Evolutionary conservation across 2,329 filamentous ascomycete species (phyloP).

Genomic region (Hypomyces rosellus): DNA sequence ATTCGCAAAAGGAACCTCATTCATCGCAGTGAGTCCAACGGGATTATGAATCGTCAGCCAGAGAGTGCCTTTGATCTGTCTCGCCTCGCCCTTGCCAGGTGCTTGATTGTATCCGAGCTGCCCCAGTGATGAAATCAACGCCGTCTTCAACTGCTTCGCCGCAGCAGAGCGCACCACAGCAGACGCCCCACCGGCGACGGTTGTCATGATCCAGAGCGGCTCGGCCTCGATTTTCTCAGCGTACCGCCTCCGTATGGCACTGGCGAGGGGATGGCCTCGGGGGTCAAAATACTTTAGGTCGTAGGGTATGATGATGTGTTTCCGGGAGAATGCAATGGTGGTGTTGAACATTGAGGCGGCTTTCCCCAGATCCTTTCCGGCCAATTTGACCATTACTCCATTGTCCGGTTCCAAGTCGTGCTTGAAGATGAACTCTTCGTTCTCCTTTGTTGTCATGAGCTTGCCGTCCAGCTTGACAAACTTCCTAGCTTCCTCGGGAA

Average conservation of each 20-base stretch:
- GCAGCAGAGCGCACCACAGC: constrained; percentile 22
- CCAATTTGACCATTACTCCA: constrained; percentile 13
- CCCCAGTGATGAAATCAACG: constrained; percentile 23
- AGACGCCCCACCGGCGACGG: constrained; percentile 8
- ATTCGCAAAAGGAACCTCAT: background rate
- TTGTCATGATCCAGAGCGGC: constrained; percentile 28
- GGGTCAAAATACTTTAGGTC: constrained; percentile 28
- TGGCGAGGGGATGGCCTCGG: constrained; percentile 26
- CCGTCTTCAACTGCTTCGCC: constrained; percentile 20
- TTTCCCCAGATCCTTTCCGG: constrained; percentile 8
- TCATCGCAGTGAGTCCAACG: background rate
- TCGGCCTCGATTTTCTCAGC: constrained; percentile 19
- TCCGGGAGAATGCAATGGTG: constrained; percentile 20
- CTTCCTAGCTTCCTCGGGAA: constrained; percentile 16
- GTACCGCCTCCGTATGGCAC: constrained; percentile 21
- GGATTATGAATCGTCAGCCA: constrained; percentile 19
- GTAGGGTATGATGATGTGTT: constrained; percentile 27
- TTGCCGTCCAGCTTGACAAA: constrained; percentile 19
- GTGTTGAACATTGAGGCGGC: constrained; percentile 17
- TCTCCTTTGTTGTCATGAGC: constrained; percentile 25
- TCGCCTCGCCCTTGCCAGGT: constrained; percentile 8
- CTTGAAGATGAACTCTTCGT: constrained; percentile 21
- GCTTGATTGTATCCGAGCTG: constrained; percentile 18
- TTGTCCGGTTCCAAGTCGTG: constrained; percentile 20
- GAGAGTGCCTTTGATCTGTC: constrained; percentile 20